Conservation (phyloP, 2,329 filamentous ascomycete species). For the Colletotrichum sp. region DNA sequence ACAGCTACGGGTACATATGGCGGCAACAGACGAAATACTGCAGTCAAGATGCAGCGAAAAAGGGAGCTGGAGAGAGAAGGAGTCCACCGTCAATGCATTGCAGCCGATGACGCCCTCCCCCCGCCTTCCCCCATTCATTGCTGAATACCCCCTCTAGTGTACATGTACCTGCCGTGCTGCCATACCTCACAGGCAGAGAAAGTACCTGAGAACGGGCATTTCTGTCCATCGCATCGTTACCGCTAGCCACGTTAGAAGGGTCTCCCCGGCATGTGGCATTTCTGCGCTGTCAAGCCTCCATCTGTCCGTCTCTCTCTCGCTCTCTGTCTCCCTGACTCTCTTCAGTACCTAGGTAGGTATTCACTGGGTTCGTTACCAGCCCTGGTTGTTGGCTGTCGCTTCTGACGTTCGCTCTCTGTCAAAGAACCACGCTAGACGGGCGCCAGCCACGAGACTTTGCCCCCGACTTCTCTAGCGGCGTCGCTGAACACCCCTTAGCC, state of each 20-base stretch:
- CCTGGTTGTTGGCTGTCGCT: background rate
- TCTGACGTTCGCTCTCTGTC: background rate
- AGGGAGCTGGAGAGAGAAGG: background rate
- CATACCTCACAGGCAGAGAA: background rate
- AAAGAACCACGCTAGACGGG: background rate
- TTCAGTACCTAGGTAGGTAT: no score
- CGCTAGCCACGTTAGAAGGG: conserved; percentile 17
- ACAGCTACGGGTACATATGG: background rate
- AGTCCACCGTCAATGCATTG: conserved; percentile 5
- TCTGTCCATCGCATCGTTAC: background rate
- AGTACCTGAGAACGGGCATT: background rate
- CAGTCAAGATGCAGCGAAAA: background rate
- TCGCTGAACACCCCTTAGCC: background rate
- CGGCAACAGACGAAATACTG: background rate
- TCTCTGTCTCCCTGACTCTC: background rate
- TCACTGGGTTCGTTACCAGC: background rate
- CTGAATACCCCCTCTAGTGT: background rate
- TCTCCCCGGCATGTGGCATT: conserved; percentile 1
- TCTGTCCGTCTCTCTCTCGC: background rate
- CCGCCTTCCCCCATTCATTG: background rate
- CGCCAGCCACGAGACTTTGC: background rate
- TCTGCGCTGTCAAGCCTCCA: conserved; percentile 6
- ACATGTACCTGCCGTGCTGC: background rate
- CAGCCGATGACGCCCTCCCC: conserved; percentile 13
- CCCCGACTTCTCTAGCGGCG: background rate